Percentiles rank a stretch among this genome's conserved stretches.
These are phyloP conservation scores for Nakazawaea ambrosiae DNA, from an alignment of 805 yeast species.

Conservation along the genomic window DNA sequence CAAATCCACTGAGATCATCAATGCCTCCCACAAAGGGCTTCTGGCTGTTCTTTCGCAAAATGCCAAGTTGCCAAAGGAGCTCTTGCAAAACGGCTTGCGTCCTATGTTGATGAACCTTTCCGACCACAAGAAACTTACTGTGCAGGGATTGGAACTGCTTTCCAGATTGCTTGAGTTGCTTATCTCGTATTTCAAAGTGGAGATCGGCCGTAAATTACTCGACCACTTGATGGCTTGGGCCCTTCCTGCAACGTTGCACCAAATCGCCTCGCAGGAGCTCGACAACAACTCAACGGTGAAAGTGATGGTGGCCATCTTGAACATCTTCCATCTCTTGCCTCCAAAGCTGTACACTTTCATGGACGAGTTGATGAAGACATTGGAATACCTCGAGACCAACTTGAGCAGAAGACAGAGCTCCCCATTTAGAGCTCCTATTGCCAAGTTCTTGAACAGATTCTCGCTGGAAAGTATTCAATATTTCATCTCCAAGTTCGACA, in stretches of 20 bases:
- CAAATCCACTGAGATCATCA: slow-evolving; percentile 77
- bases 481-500: slow-evolving; percentile 59
- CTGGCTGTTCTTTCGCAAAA: slow-evolving; percentile 78
- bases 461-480: slow-evolving; percentile 66
- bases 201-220: slow-evolving; percentile 85
- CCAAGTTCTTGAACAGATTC: slow-evolving; percentile 78
- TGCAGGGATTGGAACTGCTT: slow-evolving; percentile 84
- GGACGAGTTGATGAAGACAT: slow-evolving; percentile 75
- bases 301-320: slow-evolving; percentile 82
- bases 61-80: slow-evolving; percentile 85
- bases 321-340: slow-evolving; percentile 87
- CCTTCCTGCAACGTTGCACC: slow-evolving; percentile 67
- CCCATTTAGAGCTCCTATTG: slow-evolving; percentile 88
- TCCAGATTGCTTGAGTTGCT: slow-evolving; percentile 80
- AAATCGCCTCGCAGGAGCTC: slow-evolving; percentile 73
- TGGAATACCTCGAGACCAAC: slow-evolving; percentile 73
- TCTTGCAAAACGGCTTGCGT: slow-evolving; percentile 88
- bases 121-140: slow-evolving; percentile 86
- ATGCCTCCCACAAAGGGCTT: slow-evolving; percentile 88
- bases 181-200: slow-evolving; percentile 92
- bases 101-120: slow-evolving; percentile 95
- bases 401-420: slow-evolving; percentile 79
- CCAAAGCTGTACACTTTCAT: slow-evolving; percentile 87
- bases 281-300: slow-evolving; percentile 76
- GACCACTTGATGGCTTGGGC: slow-evolving; percentile 98